Evolutionary conservation across 306 rosid species (phyloP), one percentile per base, ranked within the genome.

Genomic region (Pachyrhizus erosus): DNA sequence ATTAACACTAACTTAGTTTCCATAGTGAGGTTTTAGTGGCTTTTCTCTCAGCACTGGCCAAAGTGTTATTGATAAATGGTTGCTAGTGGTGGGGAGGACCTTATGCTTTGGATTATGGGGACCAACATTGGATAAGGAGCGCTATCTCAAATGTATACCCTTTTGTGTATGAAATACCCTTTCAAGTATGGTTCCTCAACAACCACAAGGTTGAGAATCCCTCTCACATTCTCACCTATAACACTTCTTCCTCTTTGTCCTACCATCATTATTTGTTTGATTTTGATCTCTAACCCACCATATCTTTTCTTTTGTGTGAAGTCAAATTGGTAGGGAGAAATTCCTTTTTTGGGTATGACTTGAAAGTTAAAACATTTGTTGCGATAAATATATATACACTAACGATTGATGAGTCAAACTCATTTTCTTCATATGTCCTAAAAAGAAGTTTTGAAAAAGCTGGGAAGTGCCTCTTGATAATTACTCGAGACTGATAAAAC

Each of bases 121-220:
- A 65, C 75, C 71, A 75, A 29, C 75, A 37, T 73, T 42, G 80
- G 78, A 64, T 73, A 62, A 73, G 74, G 34, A 62, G 62, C 13
- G 24, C 20, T 55, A 21, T 34, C 7, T 34, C 10, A 37, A 0
- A 37, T 37, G 8, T 37, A 37, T 37, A 37, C 45, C 23, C 17
- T 18, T 34, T 0, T 7, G 39, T 34, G 39, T 34, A 9, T 34
- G 43, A 43, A 43, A 60, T 15, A 20, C 79, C 20, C 18, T 73
- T 75, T 52, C 27, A 82, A 76, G 71, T 49, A 73, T 5, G 45
- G 29, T 49, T 17, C 45, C 49, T 37, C 23, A 26, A 51, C 67
- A 74, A 31, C 67, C 74, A 46, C 3, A 23, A 27, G 69, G 57
- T 48, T 81, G n/a, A 61, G 21, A 45, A 33, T 61, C 62, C 43